Base-by-base conservation (phyloP, 2,329 filamentous ascomycete species). In the Neocatenulostroma microsporum region DNA sequence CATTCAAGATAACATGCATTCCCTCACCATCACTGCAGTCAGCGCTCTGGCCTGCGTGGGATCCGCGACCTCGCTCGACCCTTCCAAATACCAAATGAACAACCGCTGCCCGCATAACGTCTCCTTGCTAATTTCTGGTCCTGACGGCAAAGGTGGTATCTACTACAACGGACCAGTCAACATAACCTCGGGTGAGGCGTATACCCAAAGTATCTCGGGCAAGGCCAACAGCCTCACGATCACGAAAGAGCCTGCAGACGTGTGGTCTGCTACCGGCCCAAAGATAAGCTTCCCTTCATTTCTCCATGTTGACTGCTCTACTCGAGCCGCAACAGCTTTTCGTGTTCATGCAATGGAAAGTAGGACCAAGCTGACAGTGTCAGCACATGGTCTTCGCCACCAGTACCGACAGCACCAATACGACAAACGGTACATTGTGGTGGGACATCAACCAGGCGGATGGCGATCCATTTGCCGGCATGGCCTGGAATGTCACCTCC, bases 221-320 rank as follows among this genome's bases (percentile, higher is more conserved):
- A 35, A 37, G 20, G 55, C 53, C 38, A 57, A 59, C 45, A 49
- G 41, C 34, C 46, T 54, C 33, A 56, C 49, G 17, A 37, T 61
- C 18, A 46, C 55, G 27, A 46, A 50, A 17, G 40, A 39, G 20
- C 20, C 21, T 13, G 37, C 43, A n/a, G 35, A 47, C 28, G 53
- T 51, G 44, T 57, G 48, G 41, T 40, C 33, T 30, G 25, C 40
- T 2, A 30, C 34, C n/a, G 49, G 46, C 2, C 35, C 48, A 12
- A 56, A 56, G 30, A 35, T 53, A 4, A 46, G 55, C 35, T 40
- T 56, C 17, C n/a, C n/a, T n/a, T n/a, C n/a, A n/a, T n/a, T n/a
- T n/a, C n/a, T n/a, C n/a, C n/a, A n/a, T n/a, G n/a, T n/a, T n/a
- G n/a, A n/a, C n/a, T n/a, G n/a, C n/a, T n/a, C n/a, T n/a, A n/a